Conservation (phyloP, 139 green algal species). For the Mychonastes homosphaera region DNA sequence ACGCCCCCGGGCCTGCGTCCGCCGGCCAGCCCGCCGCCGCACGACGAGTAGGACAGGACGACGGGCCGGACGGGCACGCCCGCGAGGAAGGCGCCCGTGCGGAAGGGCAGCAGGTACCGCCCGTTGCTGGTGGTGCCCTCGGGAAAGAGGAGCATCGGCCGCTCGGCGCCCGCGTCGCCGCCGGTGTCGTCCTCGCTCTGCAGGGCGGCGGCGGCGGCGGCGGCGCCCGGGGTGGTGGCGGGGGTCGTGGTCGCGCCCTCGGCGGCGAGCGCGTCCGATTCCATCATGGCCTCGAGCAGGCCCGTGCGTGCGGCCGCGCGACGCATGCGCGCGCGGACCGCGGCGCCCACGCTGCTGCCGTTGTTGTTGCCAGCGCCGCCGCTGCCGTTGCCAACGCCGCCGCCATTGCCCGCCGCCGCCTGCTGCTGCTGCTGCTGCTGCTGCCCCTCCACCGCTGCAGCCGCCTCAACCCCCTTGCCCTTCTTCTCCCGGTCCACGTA, state of each 20-base stretch:
- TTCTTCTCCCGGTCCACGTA: constrained; percentile 67
- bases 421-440: neutral
- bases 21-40: too few relatives aligned
- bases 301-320: neutral
- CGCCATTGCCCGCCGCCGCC: neutral
- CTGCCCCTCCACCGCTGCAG: neutral
- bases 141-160: constrained; percentile 56
- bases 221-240: too few relatives aligned
- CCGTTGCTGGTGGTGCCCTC: constrained; percentile 90
- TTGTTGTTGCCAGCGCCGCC: neutral
- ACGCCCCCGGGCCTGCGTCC: neutral
- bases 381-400: constrained; percentile 3
- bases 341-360: neutral
- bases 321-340: neutral
- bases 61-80: constrained; percentile 70
- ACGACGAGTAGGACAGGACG: constrained; percentile 54
- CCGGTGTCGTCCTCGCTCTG: too few relatives aligned
- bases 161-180: neutral
- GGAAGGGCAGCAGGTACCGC: constrained; percentile 76
- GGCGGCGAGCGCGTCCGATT: too few relatives aligned
- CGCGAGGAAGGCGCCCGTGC: constrained; percentile 80
- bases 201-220: too few relatives aligned
- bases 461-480: constrained; percentile 6
- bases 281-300: neutral
- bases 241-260: too few relatives aligned